phyloP scores from a whole-genome alignment of 2,329 filamentous ascomycete species.

The Verticillium alfalfae region DNA sequence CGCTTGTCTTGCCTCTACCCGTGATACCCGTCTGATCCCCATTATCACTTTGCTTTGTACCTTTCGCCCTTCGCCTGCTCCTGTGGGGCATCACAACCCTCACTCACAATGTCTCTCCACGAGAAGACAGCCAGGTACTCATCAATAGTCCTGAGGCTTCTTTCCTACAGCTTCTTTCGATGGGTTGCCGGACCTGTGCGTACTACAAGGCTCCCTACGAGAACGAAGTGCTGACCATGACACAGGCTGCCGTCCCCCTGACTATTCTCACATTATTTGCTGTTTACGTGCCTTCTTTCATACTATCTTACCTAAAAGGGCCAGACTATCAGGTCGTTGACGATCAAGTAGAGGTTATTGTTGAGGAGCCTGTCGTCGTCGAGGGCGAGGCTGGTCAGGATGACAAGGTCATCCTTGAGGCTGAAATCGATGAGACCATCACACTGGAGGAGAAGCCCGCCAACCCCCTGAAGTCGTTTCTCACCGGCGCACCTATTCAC shows the following conservation, averaged over 20 bases:
- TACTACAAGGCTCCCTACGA: not conserved
- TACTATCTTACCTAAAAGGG: slow-evolving; percentile 51
- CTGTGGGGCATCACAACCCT: not conserved
- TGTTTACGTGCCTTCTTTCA: slow-evolving; percentile 60
- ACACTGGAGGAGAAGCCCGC: slow-evolving; percentile 51
- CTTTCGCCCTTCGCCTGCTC: too few species aligned
- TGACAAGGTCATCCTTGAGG: slow-evolving; percentile 56
- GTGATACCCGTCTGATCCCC: not conserved
- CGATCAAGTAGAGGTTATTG: slow-evolving; percentile 52
- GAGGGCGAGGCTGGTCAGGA: slow-evolving; percentile 53
- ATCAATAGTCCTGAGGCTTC: slow-evolving; percentile 44
- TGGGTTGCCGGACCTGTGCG: slow-evolving; percentile 43
- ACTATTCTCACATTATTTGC: slow-evolving; percentile 55
- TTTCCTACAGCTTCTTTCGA: slow-evolving; percentile 54
- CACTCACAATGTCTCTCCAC: slow-evolving; percentile 19
- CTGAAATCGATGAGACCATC: slow-evolving; percentile 60
- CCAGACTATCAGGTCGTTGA: slow-evolving; percentile 53
- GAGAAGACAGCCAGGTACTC: slow-evolving; percentile 29
- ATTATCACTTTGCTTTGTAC: too few species aligned
- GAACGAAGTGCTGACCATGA: not conserved
- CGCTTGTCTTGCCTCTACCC: not conserved
- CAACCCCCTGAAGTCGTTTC: slow-evolving; percentile 57
- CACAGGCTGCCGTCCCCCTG: slow-evolving; percentile 13
- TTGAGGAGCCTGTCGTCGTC: slow-evolving; percentile 27
- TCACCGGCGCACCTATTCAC: slow-evolving; percentile 71